Conservation (phyloP, 257 asterid species). For the Penstemon barbatus region DNA sequence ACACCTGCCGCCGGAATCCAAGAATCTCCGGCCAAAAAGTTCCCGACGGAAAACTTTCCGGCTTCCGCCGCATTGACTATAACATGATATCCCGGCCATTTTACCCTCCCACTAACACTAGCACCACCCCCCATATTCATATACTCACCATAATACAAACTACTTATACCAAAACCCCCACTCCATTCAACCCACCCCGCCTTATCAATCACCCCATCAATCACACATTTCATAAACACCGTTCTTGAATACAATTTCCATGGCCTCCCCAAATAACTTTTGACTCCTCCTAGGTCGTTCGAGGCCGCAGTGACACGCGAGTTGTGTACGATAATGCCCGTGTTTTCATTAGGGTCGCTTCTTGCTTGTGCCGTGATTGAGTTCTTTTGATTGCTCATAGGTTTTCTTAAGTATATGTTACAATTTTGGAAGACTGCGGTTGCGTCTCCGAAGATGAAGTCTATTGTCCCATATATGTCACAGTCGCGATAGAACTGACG, state of each 20-base stretch:
- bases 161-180: slow-evolving; percentile 43
- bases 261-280: slow-evolving; percentile 58
- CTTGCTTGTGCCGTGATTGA: slow-evolving; percentile 64
- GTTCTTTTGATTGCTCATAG: slow-evolving; percentile 38
- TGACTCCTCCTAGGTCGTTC: slow-evolving; percentile 16
- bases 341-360: slow-evolving; percentile 48
- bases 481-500: slow-evolving; percentile 65
- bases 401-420: slow-evolving; percentile 42
- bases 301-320: slow-evolving; percentile 40
- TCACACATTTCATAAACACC: slow-evolving; percentile 33
- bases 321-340: slow-evolving; percentile 51
- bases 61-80: slow-evolving; percentile 38
- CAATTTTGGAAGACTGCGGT: slow-evolving; percentile 50
- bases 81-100: slow-evolving; percentile 51
- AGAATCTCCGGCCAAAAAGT: slow-evolving; percentile 51
- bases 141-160: slow-evolving; percentile 61
- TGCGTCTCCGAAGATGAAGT: slow-evolving; percentile 70
- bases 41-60: slow-evolving; percentile 43
- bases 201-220: slow-evolving; percentile 43
- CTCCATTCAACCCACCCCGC: slow-evolving; percentile 66
- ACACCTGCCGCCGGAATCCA: slow-evolving; percentile 63
- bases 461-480: slow-evolving; percentile 54
- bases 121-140: slow-evolving; percentile 55
- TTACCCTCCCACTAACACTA: slow-evolving; percentile 42
- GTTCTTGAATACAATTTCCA: slow-evolving; percentile 58